Evolutionary conservation across 345 rosid species (phyloP).

Genomic region (Crucihimalaya himalaica): DNA sequence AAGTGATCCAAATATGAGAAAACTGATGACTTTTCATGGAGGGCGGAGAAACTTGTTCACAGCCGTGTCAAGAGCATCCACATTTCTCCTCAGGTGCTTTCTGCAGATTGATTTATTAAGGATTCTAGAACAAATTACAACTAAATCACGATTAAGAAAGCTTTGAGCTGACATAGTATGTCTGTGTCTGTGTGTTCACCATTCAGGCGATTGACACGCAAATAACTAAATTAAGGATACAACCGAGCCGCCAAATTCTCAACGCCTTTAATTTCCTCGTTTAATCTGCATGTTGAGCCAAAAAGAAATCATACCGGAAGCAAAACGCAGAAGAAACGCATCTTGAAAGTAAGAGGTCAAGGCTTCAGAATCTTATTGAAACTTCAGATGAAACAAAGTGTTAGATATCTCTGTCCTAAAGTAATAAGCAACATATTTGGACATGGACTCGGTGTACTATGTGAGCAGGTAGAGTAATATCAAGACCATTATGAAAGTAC

Average conservation of each 20-base stretch:
- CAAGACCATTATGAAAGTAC: conserved; percentile 39
- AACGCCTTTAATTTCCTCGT: conserved; percentile 84
- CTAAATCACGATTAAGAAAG: neutral
- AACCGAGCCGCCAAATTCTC: conserved; percentile 64
- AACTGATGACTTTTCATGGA: conserved; percentile 44
- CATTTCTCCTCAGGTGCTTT: conserved; percentile 77
- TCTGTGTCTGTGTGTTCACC: neutral
- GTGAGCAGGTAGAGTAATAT: neutral
- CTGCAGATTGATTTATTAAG: conserved; percentile 52
- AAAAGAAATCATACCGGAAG: neutral
- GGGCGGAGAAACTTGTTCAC: conserved; percentile 69
- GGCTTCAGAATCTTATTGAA: neutral
- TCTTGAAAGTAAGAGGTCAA: neutral
- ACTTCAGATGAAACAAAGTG: neutral
- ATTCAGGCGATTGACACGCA: neutral
- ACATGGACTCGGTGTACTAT: neutral
- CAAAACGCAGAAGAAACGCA: neutral
- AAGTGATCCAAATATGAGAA: conserved; percentile 12
- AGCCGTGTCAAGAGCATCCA: conserved; percentile 76
- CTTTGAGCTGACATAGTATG: neutral
- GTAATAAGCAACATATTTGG: neutral
- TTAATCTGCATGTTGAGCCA: conserved; percentile 57
- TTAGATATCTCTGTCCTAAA: neutral
- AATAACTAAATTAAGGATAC: conserved; percentile 68
- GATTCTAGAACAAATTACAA: conserved; percentile 21